Evolutionary conservation across 1,139 yeast genomes (phyloP).

Genomic region (Protomyces macrosporus): DNA sequence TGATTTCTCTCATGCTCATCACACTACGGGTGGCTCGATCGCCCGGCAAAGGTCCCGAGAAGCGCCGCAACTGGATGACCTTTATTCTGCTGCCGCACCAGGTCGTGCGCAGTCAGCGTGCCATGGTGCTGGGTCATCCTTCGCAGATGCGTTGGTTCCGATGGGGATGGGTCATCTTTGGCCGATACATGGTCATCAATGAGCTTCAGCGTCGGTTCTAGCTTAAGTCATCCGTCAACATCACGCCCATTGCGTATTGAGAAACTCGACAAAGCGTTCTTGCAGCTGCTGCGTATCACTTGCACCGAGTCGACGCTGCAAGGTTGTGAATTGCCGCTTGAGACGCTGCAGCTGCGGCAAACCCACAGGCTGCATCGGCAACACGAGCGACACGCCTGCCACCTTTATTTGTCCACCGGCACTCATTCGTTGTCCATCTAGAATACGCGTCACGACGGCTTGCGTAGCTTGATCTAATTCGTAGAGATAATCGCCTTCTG

Average conservation of each 20-base stretch:
- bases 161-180: slow-evolving; percentile 74
- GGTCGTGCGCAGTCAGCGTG: slow-evolving; percentile 56
- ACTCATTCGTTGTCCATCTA: slow-evolving; percentile 57
- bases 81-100: slow-evolving; percentile 54
- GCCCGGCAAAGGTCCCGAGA: slow-evolving; percentile 11
- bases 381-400: slow-evolving; percentile 42
- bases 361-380: slow-evolving; percentile 62
- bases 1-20: slow-evolving; percentile 31
- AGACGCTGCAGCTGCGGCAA: slow-evolving; percentile 77
- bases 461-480: slow-evolving; percentile 72
- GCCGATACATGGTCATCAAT: slow-evolving; percentile 67
- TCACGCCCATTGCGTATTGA: slow-evolving; percentile 42
- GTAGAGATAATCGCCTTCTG: slow-evolving; percentile 68
- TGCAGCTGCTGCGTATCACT: slow-evolving; percentile 60
- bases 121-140: slow-evolving; percentile 78
- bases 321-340: slow-evolving; percentile 69
- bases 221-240: not conserved
- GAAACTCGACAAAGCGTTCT: slow-evolving; percentile 67
- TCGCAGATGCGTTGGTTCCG: slow-evolving; percentile 97
- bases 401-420: slow-evolving; percentile 41
- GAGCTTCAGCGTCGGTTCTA: slow-evolving; percentile 44
- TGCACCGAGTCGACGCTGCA: slow-evolving; percentile 60
- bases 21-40: slow-evolving; percentile 9
- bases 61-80: slow-evolving; percentile 9
- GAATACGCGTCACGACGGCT: slow-evolving; percentile 52